Percentiles rank a stretch among this genome's conserved stretches.
phyloP scores from a whole-genome alignment of 441 rosid species.

The Bocquillonia castaneifolia region DNA sequence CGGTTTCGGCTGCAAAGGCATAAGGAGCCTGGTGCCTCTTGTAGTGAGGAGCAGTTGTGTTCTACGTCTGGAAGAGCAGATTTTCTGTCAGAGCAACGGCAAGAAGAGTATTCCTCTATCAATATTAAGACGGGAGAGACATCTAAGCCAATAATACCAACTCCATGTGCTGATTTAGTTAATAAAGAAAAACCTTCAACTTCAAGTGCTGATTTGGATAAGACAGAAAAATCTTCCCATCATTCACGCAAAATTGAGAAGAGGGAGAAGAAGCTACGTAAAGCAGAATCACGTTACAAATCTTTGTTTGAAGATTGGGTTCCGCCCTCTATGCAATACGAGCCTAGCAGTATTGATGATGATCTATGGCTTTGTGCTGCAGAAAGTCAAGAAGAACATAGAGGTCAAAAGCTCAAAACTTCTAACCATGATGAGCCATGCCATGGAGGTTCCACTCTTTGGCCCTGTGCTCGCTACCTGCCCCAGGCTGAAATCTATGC shows the following conservation, averaged over 20 bases:
- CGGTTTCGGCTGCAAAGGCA: constrained; percentile 44
- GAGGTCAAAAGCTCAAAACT: constrained; percentile 18
- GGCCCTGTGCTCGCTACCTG: constrained; percentile 40
- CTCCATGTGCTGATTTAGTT: not conserved
- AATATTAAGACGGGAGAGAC: not conserved
- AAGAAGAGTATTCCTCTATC: not conserved
- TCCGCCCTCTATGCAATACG: constrained; percentile 23
- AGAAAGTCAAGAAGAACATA: constrained; percentile 17
- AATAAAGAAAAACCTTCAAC: not conserved
- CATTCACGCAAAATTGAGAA: not conserved
- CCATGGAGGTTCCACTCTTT: constrained; percentile 10
- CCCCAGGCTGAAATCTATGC: constrained; percentile 41
- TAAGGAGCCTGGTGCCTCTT: not conserved
- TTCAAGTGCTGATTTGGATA: not conserved
- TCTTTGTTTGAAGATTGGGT: constrained; percentile 33
- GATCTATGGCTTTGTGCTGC: constrained; percentile 38
- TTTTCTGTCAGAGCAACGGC: not conserved
- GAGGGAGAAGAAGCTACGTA: not conserved
- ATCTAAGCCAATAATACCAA: not conserved
- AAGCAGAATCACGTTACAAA: constrained; percentile 23
- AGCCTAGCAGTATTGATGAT: constrained; percentile 20
- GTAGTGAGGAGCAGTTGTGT: constrained; percentile 1
- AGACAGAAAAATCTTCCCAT: not conserved
- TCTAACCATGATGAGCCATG: constrained; percentile 9
- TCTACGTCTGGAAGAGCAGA: constrained; percentile 8